Evolutionary conservation across 371 early-diverging fungal genomes (phyloP).

Genomic region (Mortierella sp.): DNA sequence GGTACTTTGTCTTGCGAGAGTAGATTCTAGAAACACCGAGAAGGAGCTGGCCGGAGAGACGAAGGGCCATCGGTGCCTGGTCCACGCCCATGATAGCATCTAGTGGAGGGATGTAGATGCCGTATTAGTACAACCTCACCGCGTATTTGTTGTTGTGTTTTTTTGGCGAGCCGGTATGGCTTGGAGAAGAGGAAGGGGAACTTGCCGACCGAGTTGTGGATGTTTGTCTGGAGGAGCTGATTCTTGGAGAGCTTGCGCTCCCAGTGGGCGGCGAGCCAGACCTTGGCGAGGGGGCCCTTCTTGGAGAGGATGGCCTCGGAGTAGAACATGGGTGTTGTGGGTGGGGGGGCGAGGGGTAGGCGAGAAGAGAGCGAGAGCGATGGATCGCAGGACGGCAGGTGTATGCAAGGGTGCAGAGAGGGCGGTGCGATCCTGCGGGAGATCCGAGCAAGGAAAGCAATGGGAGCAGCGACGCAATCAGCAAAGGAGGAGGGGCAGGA

Average conservation of each 20-base stretch:
- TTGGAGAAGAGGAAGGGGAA: background rate
- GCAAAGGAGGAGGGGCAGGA: too few relatives aligned
- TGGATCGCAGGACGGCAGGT: too few relatives aligned
- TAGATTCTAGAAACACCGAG: constrained; percentile 97
- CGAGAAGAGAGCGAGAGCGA: too few relatives aligned
- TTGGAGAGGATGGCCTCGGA: constrained; percentile 81
- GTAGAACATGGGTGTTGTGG: constrained; percentile 75
- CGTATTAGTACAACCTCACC: too few relatives aligned
- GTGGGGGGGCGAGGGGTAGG: too few relatives aligned
- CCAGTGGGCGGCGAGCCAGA: constrained; percentile 98
- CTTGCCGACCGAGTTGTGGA: constrained; percentile 85
- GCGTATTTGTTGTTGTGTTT: too few relatives aligned
- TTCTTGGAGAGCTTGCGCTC: constrained; percentile 96
- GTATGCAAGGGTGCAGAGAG: too few relatives aligned
- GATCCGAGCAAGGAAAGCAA: too few relatives aligned
- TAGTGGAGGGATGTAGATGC: constrained; percentile 29
- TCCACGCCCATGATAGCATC: constrained; percentile 86
- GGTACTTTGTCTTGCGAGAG: constrained; percentile 95
- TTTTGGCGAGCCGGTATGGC: background rate
- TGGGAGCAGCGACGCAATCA: too few relatives aligned
- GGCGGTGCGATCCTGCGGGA: too few relatives aligned
- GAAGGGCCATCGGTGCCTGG: constrained; percentile 88
- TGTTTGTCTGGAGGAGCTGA: constrained; percentile 92
- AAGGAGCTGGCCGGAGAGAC: constrained; percentile 96
- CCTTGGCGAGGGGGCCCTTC: constrained; percentile 93